Conservation (phyloP, 1,139 yeast genomes). For the Kurtzmaniella quercitrusa region DNA sequence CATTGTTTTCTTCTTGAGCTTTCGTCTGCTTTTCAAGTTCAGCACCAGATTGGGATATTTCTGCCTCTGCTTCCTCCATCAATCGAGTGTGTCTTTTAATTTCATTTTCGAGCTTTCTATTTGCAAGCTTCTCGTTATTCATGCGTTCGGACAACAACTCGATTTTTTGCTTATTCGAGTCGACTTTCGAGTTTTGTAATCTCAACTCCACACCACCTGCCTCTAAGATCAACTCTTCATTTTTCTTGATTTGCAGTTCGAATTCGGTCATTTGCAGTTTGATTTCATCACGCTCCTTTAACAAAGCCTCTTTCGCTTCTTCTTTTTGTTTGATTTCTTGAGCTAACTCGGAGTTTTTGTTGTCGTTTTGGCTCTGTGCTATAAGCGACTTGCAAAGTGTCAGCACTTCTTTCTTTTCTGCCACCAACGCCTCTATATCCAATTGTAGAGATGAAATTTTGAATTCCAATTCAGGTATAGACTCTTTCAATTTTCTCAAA, state of each 20-base stretch:
- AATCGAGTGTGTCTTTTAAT: constrained; percentile 50
- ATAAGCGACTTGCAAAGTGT: constrained; percentile 31
- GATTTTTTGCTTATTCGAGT: constrained; percentile 65
- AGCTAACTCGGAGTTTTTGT: constrained; percentile 22
- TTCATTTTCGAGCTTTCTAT: constrained; percentile 66
- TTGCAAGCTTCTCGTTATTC: constrained; percentile 57
- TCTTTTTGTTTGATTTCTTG: constrained; percentile 38
- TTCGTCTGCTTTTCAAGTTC: constrained; percentile 26
- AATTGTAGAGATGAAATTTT: constrained; percentile 56
- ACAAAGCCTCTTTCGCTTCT: constrained; percentile 27
- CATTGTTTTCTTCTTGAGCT: constrained; percentile 30
- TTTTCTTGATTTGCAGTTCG: constrained; percentile 51
- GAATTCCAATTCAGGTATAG: constrained; percentile 68
- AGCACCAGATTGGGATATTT: constrained; percentile 24
- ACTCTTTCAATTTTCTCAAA: constrained; percentile 54
- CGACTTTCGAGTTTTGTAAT: constrained; percentile 78
- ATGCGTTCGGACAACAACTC: constrained; percentile 58
- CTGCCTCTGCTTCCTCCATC: constrained; percentile 40
- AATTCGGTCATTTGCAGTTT: constrained; percentile 54
- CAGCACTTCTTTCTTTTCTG: constrained; percentile 43
- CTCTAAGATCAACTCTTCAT: constrained; percentile 80
- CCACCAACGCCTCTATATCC: constrained; percentile 61
- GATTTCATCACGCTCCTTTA: constrained; percentile 39
- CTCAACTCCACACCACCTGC: constrained; percentile 89
- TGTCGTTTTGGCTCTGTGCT: constrained; percentile 30